Conservation (phyloP, 2,329 filamentous ascomycete genomes). For the Pleomassaria siparia region DNA sequence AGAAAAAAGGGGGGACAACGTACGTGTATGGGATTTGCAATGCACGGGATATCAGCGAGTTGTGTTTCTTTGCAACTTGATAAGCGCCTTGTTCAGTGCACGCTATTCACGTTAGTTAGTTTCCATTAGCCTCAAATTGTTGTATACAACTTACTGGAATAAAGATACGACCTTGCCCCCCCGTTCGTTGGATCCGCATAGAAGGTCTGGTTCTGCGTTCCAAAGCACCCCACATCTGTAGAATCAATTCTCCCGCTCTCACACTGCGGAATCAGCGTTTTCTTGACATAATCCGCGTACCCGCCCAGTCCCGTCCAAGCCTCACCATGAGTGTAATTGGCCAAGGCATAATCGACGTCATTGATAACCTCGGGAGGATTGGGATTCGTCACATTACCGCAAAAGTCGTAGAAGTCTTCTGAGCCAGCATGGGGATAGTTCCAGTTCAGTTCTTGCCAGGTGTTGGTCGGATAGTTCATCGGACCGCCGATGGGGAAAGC, state of each 20-base stretch:
- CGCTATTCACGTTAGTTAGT: slow-evolving; percentile 13
- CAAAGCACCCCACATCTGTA: slow-evolving; percentile 48
- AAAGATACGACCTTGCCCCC: slow-evolving; percentile 50
- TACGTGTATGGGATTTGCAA: slow-evolving; percentile 51
- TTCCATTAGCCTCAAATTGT: neutral
- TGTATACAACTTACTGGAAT: slow-evolving; percentile 38
- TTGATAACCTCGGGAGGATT: slow-evolving; percentile 48
- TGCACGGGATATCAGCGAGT: slow-evolving; percentile 51
- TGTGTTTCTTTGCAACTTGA: slow-evolving; percentile 49
- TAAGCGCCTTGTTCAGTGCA: slow-evolving; percentile 55
- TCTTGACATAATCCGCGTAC: slow-evolving; percentile 56
- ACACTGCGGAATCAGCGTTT: slow-evolving; percentile 48
- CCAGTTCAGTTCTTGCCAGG: slow-evolving; percentile 60
- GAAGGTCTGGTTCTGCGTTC: slow-evolving; percentile 45
- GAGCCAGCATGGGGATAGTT: slow-evolving; percentile 39
- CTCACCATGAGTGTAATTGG: slow-evolving; percentile 53
- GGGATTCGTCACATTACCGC: slow-evolving; percentile 53
- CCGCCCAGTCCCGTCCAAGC: slow-evolving; percentile 55
- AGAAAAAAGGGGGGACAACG: neutral
- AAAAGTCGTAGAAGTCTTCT: slow-evolving; percentile 56
- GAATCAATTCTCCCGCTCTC: slow-evolving; percentile 46
- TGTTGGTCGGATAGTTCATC: slow-evolving; percentile 53
- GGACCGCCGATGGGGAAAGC: slow-evolving; percentile 51
- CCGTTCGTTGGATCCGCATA: slow-evolving; percentile 50
- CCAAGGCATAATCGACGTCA: slow-evolving; percentile 48